A percentile compares a stretch with the other conserved stretches of the same genome.
Evolutionary conservation across 2,329 filamentous ascomycete genomes (phyloP).

Genomic region (Trichoderma koningii): DNA sequence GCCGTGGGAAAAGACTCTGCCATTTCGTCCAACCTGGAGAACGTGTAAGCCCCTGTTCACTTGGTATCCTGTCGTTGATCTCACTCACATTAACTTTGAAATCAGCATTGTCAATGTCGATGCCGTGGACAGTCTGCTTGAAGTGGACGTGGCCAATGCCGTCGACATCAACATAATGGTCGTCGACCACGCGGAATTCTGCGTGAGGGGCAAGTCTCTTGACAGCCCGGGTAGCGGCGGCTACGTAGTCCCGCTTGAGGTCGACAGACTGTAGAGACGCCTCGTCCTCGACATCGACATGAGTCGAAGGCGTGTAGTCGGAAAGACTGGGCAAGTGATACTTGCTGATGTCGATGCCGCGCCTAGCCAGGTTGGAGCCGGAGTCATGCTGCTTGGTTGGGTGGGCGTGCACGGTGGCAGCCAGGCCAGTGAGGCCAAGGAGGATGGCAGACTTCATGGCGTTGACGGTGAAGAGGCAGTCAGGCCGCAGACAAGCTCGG

Average conservation of each 20-base stretch:
- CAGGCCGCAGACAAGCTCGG: neutral
- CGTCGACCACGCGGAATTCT: slow-evolving; percentile 53
- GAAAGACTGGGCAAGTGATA: slow-evolving; percentile 39
- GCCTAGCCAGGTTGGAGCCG: slow-evolving; percentile 33
- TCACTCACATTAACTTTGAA: slow-evolving; percentile 61
- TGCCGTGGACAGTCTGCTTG: slow-evolving; percentile 58
- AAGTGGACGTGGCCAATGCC: slow-evolving; percentile 61
- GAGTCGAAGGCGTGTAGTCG: slow-evolving; percentile 35
- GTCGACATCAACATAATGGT: slow-evolving; percentile 57
- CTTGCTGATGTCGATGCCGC: slow-evolving; percentile 39
- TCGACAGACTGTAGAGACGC: slow-evolving; percentile 31
- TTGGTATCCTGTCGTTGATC: neutral
- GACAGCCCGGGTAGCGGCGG: slow-evolving; percentile 49
- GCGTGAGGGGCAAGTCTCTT: slow-evolving; percentile 42
- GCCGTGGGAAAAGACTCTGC: slow-evolving; percentile 59
- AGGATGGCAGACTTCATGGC: slow-evolving; percentile 41
- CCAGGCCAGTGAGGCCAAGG: slow-evolving; percentile 41
- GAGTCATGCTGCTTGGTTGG: slow-evolving; percentile 36
- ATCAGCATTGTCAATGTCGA: slow-evolving; percentile 63
- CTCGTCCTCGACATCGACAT: slow-evolving; percentile 31
- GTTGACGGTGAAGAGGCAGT: neutral
- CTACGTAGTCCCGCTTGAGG: slow-evolving; percentile 42
- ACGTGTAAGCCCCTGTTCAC: neutral
- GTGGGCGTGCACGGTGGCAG: slow-evolving; percentile 38
- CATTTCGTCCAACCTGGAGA: slow-evolving; percentile 51